Conservation (phyloP, 129 eudicot species). For the Helichrysum umbraculigerum region DNA sequence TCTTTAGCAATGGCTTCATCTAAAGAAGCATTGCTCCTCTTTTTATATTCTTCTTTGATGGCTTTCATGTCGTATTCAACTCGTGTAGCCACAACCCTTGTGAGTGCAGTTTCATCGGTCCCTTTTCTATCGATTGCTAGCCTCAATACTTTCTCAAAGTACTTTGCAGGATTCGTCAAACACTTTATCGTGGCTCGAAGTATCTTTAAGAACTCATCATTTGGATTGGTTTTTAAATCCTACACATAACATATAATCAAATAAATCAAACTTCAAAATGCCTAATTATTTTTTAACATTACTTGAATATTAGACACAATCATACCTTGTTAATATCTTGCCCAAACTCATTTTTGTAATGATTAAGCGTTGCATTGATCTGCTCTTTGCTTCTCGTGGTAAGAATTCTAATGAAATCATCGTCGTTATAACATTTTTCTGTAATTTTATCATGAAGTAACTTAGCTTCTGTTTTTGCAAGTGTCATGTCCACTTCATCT, state of each 20-base stretch:
- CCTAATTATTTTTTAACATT: background rate
- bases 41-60: conserved; percentile 63
- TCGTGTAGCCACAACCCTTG: conserved; percentile 75
- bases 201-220: conserved; percentile 60
- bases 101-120: conserved; percentile 77
- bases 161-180: conserved; percentile 66
- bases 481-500: conserved; percentile 65
- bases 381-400: conserved; percentile 90
- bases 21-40: conserved; percentile 64
- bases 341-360: conserved; percentile 76
- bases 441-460: conserved; percentile 64
- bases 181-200: conserved; percentile 57
- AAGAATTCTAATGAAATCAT: conserved; percentile 70
- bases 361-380: conserved; percentile 75
- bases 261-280: background rate
- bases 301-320: background rate
- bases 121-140: conserved; percentile 56
- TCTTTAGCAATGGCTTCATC: conserved; percentile 73
- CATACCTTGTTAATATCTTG: conserved; percentile 65
- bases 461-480: conserved; percentile 78
- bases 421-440: conserved; percentile 54
- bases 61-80: conserved; percentile 84
- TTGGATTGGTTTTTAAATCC: conserved; percentile 59
- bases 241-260: conserved; percentile 3
- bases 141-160: conserved; percentile 74